A percentile compares a stretch with the other conserved stretches of the same genome.
phyloP scores from a whole-genome alignment of 2,329 filamentous ascomycete genomes.

The Fusarium napiforme region DNA sequence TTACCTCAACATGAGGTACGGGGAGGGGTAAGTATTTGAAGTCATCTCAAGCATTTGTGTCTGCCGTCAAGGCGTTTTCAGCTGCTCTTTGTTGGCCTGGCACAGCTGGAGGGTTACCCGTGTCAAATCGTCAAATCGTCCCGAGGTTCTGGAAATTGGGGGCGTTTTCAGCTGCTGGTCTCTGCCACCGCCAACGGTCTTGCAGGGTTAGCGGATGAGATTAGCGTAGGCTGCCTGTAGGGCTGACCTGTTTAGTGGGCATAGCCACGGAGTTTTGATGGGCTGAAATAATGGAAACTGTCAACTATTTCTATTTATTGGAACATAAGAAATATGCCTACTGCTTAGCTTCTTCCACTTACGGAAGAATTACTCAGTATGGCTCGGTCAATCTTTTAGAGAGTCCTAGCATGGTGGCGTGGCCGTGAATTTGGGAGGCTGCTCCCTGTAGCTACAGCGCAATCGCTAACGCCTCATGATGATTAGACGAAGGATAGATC shows the following conservation, averaged over 20 bases:
- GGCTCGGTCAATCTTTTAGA: not conserved
- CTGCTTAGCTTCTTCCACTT: not conserved
- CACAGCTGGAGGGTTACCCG: not conserved
- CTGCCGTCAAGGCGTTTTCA: not conserved
- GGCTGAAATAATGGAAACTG: not conserved
- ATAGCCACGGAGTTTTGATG: not conserved
- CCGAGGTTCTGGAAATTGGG: not conserved
- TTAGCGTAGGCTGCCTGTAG: slow-evolving; percentile 13
- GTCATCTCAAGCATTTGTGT: not conserved
- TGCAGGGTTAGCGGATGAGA: not conserved
- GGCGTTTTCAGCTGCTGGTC: slow-evolving; percentile 10
- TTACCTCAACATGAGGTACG: not conserved
- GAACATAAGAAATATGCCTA: not conserved
- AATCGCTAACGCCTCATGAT: accelerated
- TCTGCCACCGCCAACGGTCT: slow-evolving; percentile 14
- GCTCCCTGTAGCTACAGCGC: accelerated
- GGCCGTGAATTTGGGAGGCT: not conserved
- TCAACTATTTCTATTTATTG: not conserved
- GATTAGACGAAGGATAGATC: accelerated
- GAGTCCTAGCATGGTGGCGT: not conserved
- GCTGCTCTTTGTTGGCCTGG: not conserved
- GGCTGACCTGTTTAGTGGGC: not conserved
- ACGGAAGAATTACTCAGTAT: too few relatives aligned
- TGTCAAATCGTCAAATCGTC: slow-evolving; percentile 13
- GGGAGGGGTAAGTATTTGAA: slow-evolving; percentile 16